phyloP scores from a whole-genome alignment of 345 rosid species.

The Raphanus sativus region DNA sequence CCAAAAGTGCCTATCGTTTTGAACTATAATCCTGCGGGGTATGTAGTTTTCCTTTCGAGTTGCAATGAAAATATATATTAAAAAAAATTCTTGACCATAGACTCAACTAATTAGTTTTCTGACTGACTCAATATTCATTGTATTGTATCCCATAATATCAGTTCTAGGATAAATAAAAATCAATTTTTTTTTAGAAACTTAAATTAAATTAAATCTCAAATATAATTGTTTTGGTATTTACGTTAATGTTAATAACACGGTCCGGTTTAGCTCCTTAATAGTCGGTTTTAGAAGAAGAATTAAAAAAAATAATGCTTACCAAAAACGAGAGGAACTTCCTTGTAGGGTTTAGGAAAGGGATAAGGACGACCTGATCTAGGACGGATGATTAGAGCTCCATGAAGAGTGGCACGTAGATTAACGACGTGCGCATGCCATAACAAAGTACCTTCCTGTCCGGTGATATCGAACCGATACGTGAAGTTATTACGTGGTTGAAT shows the following conservation, averaged over 20 bases:
- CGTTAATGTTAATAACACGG: background rate
- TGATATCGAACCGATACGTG: conserved; percentile 41
- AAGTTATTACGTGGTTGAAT: conserved; percentile 40
- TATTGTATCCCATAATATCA: no score
- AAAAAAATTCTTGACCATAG: no score
- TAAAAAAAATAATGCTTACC: conserved; percentile 5
- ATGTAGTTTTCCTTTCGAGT: no score
- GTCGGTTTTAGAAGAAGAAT: background rate
- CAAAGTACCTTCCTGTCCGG: conserved; percentile 49
- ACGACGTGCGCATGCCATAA: conserved; percentile 47
- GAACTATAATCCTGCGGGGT: no score
- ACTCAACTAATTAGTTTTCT: no score
- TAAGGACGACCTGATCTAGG: conserved; percentile 33
- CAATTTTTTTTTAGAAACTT: no score
- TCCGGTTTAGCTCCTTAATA: background rate
- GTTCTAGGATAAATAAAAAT: no score
- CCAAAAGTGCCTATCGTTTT: no score
- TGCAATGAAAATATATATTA: no score
- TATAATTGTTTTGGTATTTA: no score
- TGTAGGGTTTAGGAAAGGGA: conserved; percentile 35
- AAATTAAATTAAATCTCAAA: no score
- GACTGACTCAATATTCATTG: no score
- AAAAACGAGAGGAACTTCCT: conserved; percentile 34
- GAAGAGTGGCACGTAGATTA: conserved; percentile 45
- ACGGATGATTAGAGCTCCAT: conserved; percentile 50